Conservation (phyloP, 2,329 filamentous ascomycete genomes). For the Talaromyces atroroseus region DNA sequence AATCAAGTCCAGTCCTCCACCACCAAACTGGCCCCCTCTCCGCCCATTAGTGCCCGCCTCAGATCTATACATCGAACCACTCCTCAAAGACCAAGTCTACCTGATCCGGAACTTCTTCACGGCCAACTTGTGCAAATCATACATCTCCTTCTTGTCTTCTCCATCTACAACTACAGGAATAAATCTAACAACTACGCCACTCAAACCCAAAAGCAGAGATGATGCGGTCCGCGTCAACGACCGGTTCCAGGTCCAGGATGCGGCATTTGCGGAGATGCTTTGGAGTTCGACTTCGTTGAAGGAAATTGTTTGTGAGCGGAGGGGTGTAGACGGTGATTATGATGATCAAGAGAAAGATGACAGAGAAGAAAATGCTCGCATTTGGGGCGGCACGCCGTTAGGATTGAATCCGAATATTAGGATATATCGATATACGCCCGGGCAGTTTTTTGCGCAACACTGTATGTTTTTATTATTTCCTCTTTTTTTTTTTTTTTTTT, state of each 20-base stretch:
- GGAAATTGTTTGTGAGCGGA: slow-evolving; percentile 47
- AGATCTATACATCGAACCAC: slow-evolving; percentile 56
- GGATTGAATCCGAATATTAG: slow-evolving; percentile 84
- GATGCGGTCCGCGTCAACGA: slow-evolving; percentile 85
- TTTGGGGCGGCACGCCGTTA: slow-evolving; percentile 77
- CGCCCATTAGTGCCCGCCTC: slow-evolving; percentile 61
- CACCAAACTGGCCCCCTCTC: slow-evolving; percentile 65
- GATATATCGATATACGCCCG: slow-evolving; percentile 77
- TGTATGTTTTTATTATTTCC: slow-evolving; percentile 55
- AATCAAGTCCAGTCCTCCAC: not conserved
- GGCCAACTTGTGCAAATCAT: slow-evolving; percentile 66
- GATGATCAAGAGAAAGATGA: slow-evolving; percentile 23
- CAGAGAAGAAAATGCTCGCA: slow-evolving; percentile 15
- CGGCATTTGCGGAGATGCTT: slow-evolving; percentile 64
- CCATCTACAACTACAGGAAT: slow-evolving; percentile 33
- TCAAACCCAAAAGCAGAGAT: slow-evolving; percentile 65
- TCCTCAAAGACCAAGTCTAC: slow-evolving; percentile 63
- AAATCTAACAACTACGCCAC: slow-evolving; percentile 70
- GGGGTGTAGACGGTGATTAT: slow-evolving; percentile 16
- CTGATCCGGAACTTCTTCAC: slow-evolving; percentile 71
- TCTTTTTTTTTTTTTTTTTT: not conserved
- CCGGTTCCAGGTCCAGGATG: slow-evolving; percentile 75
- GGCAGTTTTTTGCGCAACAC: slow-evolving; percentile 89
- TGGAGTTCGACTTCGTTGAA: slow-evolving; percentile 74
- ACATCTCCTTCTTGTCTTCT: slow-evolving; percentile 65